Evolutionary conservation across 139 green algal genomes (phyloP).

Genomic region (Micractinium conductrix): DNA sequence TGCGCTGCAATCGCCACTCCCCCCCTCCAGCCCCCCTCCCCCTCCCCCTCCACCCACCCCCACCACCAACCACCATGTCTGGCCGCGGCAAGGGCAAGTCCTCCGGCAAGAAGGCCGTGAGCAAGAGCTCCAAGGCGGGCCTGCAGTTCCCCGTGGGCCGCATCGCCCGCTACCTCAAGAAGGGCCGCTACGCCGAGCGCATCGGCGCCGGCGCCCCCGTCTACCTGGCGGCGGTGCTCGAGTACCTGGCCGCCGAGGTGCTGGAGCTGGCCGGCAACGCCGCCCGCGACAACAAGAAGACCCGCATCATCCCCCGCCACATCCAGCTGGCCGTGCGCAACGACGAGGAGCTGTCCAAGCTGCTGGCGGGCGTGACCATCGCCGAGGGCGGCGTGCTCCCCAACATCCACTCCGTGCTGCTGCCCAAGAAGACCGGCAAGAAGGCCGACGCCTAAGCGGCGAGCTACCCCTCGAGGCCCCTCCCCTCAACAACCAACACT

Average conservation of each 20-base stretch:
- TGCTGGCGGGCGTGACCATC: conserved; percentile 85
- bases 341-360: conserved; percentile 96
- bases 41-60: too few relatives aligned
- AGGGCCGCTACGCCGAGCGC: conserved; percentile 78
- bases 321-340: conserved; percentile 94
- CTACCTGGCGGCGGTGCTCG: conserved; percentile 57
- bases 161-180: conserved; percentile 88
- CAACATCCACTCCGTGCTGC: conserved; percentile 89
- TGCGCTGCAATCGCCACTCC: too few relatives aligned
- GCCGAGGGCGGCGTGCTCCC: conserved; percentile 85
- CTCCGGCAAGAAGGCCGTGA: conserved; percentile 83
- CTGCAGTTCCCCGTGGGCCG: conserved; percentile 91
- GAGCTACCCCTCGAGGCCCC: too few relatives aligned
- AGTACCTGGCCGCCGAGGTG: conserved; percentile 79
- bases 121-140: conserved; percentile 84
- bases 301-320: conserved; percentile 86
- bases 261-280: conserved; percentile 62
- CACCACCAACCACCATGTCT: too few relatives aligned
- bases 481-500: too few relatives aligned
- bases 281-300: conserved; percentile 96
- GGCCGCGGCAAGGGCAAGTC: conserved; percentile 77
- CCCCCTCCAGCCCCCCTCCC: too few relatives aligned
- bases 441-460: conserved; percentile 53
- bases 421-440: conserved; percentile 89
- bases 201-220: conserved; percentile 37